A percentile compares a stretch with the other conserved stretches of the same genome.
These are phyloP conservation scores for Chalaropsis thielavioides DNA, from an alignment of 2,329 filamentous ascomycete genomes.

Conservation along the genomic window DNA sequence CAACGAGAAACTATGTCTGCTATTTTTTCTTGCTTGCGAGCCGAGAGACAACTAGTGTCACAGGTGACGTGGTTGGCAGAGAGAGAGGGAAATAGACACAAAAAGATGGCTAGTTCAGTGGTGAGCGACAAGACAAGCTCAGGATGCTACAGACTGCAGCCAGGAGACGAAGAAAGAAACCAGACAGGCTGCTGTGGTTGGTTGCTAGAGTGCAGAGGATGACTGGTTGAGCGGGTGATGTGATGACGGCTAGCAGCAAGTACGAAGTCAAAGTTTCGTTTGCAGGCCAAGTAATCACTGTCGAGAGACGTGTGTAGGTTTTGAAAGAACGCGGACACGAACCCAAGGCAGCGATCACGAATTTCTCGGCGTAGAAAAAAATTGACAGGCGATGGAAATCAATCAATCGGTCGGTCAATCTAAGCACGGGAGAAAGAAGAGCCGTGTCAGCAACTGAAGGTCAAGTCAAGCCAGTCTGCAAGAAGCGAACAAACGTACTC, in stretches of 20 bases:
- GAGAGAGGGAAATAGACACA: no score
- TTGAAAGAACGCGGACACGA: background rate
- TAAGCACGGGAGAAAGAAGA: conserved; percentile 10
- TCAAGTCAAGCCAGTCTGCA: conserved; percentile 10
- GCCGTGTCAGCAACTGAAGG: conserved; percentile 16
- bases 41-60: no score
- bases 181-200: background rate
- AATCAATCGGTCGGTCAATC: conserved; percentile 17
- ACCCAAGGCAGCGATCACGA: conserved; percentile 3
- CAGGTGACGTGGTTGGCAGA: no score
- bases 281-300: background rate
- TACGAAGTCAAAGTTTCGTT: background rate
- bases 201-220: background rate
- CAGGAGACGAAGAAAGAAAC: background rate
- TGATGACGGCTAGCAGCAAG: background rate
- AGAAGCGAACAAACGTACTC: conserved; percentile 17
- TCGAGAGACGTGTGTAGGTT: background rate
- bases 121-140: background rate
- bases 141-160: no score
- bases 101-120: no score
- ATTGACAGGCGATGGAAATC: conserved; percentile 11
- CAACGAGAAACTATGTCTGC: background rate
- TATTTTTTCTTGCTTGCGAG: background rate
- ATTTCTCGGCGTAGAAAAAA: background rate
- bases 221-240: background rate